These are phyloP conservation scores for Skeletonema menzelii DNA, from an alignment of 108 stramenopile genomes.

Conservation along the genomic window DNA sequence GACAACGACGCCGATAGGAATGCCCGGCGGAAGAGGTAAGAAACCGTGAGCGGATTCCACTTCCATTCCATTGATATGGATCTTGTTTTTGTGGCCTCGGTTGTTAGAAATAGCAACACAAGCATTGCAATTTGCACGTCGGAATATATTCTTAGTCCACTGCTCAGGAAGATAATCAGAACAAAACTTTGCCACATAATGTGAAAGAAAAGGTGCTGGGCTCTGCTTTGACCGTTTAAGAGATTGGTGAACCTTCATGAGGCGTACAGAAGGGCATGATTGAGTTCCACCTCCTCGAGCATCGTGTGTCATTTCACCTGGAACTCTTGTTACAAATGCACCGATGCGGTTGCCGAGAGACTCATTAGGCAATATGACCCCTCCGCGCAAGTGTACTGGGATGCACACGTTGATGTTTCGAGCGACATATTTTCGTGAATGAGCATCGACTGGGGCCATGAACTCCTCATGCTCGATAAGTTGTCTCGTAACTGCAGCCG, in stretches of 20 bases:
- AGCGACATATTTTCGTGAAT: slow-evolving; percentile 12
- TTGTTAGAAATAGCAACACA: slow-evolving; percentile 76
- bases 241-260: slow-evolving; percentile 56
- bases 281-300: slow-evolving; percentile 14
- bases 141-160: slow-evolving; percentile 52
- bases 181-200: slow-evolving; percentile 53
- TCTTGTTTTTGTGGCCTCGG: slow-evolving; percentile 55
- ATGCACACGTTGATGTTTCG: slow-evolving; percentile 66
- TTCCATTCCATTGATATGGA: slow-evolving; percentile 69
- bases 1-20: slow-evolving; percentile 80
- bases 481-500: slow-evolving; percentile 67
- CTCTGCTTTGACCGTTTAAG: slow-evolving; percentile 57
- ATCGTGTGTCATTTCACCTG: slow-evolving; percentile 53
- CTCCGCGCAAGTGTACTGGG: slow-evolving; percentile 84
- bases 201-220: slow-evolving; percentile 67
- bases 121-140: slow-evolving; percentile 66
- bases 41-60: slow-evolving; percentile 77
- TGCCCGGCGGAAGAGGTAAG: slow-evolving; percentile 80
- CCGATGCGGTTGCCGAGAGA: slow-evolving; percentile 86
- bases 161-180: slow-evolving; percentile 42
- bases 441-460: slow-evolving; percentile 16
- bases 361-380: slow-evolving; percentile 70
- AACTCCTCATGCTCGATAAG: slow-evolving; percentile 52
- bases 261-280: slow-evolving; percentile 46
- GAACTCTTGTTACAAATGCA: slow-evolving; percentile 72